These are phyloP conservation scores for Pythium aquatile DNA, from an alignment of 352 stramenopile species.

Conservation along the genomic window DNA sequence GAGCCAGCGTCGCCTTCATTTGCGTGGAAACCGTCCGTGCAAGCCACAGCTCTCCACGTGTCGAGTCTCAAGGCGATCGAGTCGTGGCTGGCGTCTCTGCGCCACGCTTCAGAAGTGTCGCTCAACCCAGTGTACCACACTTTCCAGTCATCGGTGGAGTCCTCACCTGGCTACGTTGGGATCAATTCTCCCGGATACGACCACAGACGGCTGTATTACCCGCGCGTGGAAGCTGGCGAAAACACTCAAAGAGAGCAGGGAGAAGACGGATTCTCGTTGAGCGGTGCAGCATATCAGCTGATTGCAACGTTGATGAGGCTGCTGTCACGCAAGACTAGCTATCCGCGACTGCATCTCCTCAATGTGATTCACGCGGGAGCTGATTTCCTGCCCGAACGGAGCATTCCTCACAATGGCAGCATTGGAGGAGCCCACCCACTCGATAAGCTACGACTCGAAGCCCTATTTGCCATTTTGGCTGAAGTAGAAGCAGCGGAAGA, in stretches of 20 bases:
- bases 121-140: conserved; percentile 51
- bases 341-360: conserved; percentile 57
- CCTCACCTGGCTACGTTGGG: not conserved
- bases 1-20: conserved; percentile 42
- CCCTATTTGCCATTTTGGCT: conserved; percentile 34
- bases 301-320: conserved; percentile 54
- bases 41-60: conserved; percentile 49
- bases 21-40: conserved; percentile 45
- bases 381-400: conserved; percentile 26
- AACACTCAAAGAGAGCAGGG: not conserved
- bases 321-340: conserved; percentile 31
- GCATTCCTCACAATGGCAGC: not conserved
- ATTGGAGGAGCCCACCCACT: conserved; percentile 20
- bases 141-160: conserved; percentile 22
- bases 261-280: conserved; percentile 12
- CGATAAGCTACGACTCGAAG: conserved; percentile 39
- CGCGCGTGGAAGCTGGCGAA: conserved; percentile 2
- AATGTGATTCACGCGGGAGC: conserved; percentile 45
- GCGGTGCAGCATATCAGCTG: conserved; percentile 31
- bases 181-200: conserved; percentile 4
- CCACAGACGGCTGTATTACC: conserved; percentile 20
- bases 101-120: conserved; percentile 27
- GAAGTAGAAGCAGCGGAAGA: conserved; percentile 27
- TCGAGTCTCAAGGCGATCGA: conserved; percentile 65
- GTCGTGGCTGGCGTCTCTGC: conserved; percentile 48